Base-by-base conservation (phyloP, 1,284 basidiomycete genomes). In the Earliella scabrosa region DNA sequence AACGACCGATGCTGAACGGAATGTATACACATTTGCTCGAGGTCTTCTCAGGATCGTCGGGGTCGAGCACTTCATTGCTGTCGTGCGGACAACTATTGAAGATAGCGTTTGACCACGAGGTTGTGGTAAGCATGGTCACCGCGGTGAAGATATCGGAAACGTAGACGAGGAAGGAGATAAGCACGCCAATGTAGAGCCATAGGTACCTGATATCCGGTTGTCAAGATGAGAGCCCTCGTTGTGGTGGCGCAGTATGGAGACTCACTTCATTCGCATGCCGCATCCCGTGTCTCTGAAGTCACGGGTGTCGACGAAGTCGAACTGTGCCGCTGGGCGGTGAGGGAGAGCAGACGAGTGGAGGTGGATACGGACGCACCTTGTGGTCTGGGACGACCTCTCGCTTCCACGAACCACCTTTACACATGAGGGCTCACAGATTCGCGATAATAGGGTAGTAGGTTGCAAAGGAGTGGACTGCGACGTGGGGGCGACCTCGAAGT, bases 81-180 rank as follows among this genome's bases (percentile, higher is more conserved):
- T 63, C 70, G 61, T 64, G 73, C 13, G 69, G 76, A 67, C 92
- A 95, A 65, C 87, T 82, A 61, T 87, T 79, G 75, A 94, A 92
- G 68, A 97, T 95, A 71, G 92, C 85, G 66, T 93, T 95, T 50
- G 90, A 90, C 94, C 97, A 98, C 49, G 87, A 83, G 29, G 84
- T 81, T 38, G 94, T 95, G n/a, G 92, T 89, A 72, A 98, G 89
- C 89, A 98, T 93, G 63, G 96, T 98, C 58, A 95, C 85, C 57
- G 94, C 95, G 32, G 97, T 97, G 80, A 97, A 99, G 72, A 98
- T 95, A 83, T 99, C 97, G 75, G 94, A 92, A 56, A 95, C 82
- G 75, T 98, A 98, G 73, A 99, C 96, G 57, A 95, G 87, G 76
- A 98, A 90, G 29, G 93, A 93, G 74, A 97, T 98, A 79, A 97